Evolutionary conservation across 441 rosid genomes (phyloP), one percentile per base, ranked within the genome.

Genomic region (Corymbia citriodora): DNA sequence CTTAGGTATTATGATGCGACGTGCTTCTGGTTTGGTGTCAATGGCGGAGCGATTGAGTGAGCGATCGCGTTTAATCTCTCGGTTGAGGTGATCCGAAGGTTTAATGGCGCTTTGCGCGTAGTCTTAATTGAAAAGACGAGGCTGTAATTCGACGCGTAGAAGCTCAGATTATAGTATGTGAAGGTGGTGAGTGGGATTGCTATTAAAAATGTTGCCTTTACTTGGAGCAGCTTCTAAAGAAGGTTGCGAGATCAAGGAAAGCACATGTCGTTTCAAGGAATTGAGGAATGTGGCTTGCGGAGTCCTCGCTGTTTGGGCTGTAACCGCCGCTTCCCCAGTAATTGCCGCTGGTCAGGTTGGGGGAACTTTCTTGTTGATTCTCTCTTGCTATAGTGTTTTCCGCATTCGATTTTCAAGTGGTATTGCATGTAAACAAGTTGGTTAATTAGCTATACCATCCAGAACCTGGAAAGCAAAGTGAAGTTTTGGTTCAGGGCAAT

Each of bases 321-420:
- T 97, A 50, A 94, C 96, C n/a, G 36, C 95, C 55, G 95, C 97
- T 72, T 94, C 97, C 33, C 98, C 99, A 68, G 97, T 95, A n/a
- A 90, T 96, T 89, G 99, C 99, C 89, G 97, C 97, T 88, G 91
- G 92, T 92, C 96, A 94, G 98, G 99, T 97, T 87, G 59, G 86
- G 59, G 86, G 87, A 14, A 55, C 72, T 53, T 19, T 90, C n/a
- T 52, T 14, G 23, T 82, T 72, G 5, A 74, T 74, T 11, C n/a
- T 19, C 18, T 45, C n/a, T 79, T n/a, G 8, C 13, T 45, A 12
- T n/a, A 21, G 52, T 79, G 85, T 36, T 88, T 72, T 90, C 82
- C 21, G 61, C 27, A 40, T 36, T 87, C 90, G 89, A 83, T 89
- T 18, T 87, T 70, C n/a, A 2, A 1, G 85, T 79, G 52, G 17